These are phyloP conservation scores for Paecilomyces dactylethromorphus DNA, from an alignment of 2,329 filamentous ascomycete species.

Conservation along the genomic window DNA sequence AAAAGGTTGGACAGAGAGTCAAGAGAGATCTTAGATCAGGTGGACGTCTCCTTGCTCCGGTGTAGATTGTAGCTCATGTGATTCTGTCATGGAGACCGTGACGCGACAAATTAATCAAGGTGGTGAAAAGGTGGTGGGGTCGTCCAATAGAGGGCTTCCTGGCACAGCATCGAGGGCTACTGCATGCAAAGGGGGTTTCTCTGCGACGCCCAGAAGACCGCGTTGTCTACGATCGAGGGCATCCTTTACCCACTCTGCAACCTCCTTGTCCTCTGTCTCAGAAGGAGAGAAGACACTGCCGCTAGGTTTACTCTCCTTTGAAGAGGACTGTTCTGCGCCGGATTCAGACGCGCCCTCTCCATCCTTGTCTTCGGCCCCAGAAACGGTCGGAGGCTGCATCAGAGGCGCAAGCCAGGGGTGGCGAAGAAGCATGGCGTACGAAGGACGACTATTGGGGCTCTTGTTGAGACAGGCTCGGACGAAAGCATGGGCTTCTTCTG, in stretches of 20 bases:
- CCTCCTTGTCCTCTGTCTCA: conserved; percentile 66
- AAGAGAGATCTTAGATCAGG: neutral
- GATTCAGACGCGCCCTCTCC: neutral
- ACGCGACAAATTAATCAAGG: neutral
- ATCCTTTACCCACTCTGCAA: conserved; percentile 74
- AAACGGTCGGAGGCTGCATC: conserved; percentile 67
- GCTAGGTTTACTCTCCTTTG: conserved; percentile 21
- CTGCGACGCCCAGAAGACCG: conserved; percentile 48
- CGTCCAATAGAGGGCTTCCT: conserved; percentile 29
- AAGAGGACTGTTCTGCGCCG: conserved; percentile 1
- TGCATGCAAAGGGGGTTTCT: conserved; percentile 78
- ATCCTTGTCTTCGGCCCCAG: conserved; percentile 35
- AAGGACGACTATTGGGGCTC: conserved; percentile 84
- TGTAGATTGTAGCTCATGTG: neutral
- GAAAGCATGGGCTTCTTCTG: conserved; percentile 74
- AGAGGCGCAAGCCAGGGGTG: conserved; percentile 81
- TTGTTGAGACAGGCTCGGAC: conserved; percentile 89
- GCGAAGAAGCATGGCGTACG: conserved; percentile 79
- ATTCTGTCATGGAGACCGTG: neutral
- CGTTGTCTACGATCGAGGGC: conserved; percentile 62
- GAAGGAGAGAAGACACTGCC: conserved; percentile 26
- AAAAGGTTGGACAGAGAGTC: neutral
- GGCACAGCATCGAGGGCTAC: conserved; percentile 71
- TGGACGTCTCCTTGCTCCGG: neutral
- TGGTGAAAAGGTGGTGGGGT: conserved; percentile 9